Evolutionary conservation across 371 early-diverging fungal genomes (phyloP).

Genomic region (Apophysomyces elegans): DNA sequence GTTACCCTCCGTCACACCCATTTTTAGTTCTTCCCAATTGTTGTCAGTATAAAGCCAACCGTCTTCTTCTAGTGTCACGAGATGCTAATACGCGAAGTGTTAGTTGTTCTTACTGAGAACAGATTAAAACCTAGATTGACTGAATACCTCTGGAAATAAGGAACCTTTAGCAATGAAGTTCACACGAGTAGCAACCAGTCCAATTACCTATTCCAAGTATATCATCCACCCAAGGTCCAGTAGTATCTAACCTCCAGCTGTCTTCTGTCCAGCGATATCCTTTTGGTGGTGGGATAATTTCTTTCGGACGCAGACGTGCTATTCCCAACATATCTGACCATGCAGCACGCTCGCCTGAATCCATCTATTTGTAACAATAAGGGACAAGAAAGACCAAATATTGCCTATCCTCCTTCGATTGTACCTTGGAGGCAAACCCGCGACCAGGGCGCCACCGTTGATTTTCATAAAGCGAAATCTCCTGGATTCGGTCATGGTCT

Average conservation of each 20-base stretch:
- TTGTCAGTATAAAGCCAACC: constrained; percentile 44
- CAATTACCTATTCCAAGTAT: constrained; percentile 38
- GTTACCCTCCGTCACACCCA: constrained; percentile 4
- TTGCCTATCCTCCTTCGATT: not conserved
- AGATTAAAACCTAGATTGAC: not conserved
- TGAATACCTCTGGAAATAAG: constrained; percentile 10
- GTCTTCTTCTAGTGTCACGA: constrained; percentile 36
- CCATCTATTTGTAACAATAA: constrained; percentile 11
- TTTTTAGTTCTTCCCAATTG: constrained; percentile 28
- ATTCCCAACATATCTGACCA: constrained; percentile 50
- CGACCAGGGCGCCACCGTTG: constrained; percentile 51
- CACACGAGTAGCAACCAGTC: not conserved
- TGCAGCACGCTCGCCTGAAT: constrained; percentile 27
- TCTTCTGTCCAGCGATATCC: constrained; percentile 50
- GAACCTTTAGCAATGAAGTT: not conserved
- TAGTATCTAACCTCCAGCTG: constrained; percentile 45
- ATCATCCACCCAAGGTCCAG: constrained; percentile 54
- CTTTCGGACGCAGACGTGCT: constrained; percentile 28
- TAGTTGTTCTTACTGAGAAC: not conserved
- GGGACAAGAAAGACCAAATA: not conserved
- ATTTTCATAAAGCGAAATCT: constrained; percentile 50
- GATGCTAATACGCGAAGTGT: constrained; percentile 7
- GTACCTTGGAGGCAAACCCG: constrained; percentile 50
- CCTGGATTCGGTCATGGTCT: constrained; percentile 21
- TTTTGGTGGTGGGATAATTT: constrained; percentile 41